Evolutionary conservation across 1,139 yeast genomes (phyloP).

Genomic region (Scheffersomyces illinoinensis): DNA sequence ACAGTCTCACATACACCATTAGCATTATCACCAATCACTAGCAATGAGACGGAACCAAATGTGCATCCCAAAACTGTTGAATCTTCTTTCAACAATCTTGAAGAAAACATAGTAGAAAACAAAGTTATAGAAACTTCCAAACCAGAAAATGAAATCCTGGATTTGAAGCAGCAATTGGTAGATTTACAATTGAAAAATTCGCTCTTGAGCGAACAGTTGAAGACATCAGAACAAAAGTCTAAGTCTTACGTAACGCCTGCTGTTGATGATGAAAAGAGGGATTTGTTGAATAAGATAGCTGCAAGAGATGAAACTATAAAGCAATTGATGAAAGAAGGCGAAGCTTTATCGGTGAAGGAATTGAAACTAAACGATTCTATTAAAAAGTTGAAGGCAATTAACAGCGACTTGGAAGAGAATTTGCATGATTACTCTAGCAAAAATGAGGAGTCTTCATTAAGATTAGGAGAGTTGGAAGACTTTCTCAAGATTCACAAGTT

Average conservation of each 20-base stretch:
- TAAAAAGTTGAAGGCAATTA: conserved; percentile 58
- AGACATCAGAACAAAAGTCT: neutral
- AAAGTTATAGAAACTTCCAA: neutral
- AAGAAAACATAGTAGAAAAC: neutral
- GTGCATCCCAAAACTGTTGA: neutral
- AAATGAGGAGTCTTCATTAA: conserved; percentile 28
- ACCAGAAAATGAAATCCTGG: neutral
- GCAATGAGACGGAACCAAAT: conserved; percentile 4
- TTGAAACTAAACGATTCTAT: conserved; percentile 67
- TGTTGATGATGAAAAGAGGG: conserved; percentile 3
- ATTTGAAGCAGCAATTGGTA: conserved; percentile 6
- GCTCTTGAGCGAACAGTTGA: conserved; percentile 3
- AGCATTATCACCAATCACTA: conserved; percentile 4
- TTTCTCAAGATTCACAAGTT: conserved; percentile 28
- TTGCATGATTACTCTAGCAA: conserved; percentile 34
- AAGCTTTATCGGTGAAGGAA: conserved; percentile 72
- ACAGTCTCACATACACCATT: conserved; percentile 6
- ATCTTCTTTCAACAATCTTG: neutral
- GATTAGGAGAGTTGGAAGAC: conserved; percentile 36
- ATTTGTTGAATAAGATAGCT: conserved; percentile 25
- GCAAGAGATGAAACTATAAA: conserved; percentile 60
- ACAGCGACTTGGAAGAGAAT: conserved; percentile 41
- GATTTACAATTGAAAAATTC: conserved; percentile 5
- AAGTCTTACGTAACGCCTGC: neutral
- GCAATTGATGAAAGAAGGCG: conserved; percentile 74